phyloP scores from a whole-genome alignment of 257 asterid genomes.

The Solanum neorickii region DNA sequence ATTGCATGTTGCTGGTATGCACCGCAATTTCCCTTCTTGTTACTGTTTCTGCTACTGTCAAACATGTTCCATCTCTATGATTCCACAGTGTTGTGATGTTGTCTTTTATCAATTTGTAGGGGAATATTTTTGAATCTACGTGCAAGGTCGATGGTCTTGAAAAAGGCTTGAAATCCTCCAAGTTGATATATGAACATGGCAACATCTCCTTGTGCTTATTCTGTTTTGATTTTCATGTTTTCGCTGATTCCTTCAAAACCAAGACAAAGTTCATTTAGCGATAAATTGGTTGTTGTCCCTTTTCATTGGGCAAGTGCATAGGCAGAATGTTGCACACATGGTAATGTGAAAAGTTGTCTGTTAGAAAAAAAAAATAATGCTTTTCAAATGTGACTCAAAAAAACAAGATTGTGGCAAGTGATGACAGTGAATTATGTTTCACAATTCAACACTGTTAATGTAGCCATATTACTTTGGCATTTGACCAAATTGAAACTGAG shows the following conservation, averaged over 20 bases:
- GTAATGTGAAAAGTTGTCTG: not conserved
- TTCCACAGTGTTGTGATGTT: not conserved
- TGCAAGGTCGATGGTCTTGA: slow-evolving; percentile 51
- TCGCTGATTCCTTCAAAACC: not conserved
- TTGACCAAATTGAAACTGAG: not conserved
- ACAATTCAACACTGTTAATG: not conserved
- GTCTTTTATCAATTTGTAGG: slow-evolving; percentile 27
- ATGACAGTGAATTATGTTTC: not conserved
- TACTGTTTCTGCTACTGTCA: not conserved
- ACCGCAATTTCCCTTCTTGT: not conserved
- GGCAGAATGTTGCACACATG: not conserved
- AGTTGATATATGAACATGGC: not conserved
- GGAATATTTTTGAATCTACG: slow-evolving; percentile 71
- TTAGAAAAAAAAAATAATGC: too few relatives aligned
- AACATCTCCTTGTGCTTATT: not conserved
- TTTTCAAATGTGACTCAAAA: not conserved
- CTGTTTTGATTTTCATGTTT: not conserved
- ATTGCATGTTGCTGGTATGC: slow-evolving; percentile 82
- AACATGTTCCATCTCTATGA: not conserved
- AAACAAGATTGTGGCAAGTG: not conserved
- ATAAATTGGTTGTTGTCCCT: too few relatives aligned
- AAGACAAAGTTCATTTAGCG: not conserved
- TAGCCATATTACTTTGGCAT: not conserved
- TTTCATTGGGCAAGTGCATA: too few relatives aligned
- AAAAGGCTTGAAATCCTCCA: slow-evolving; percentile 23